Evolutionary conservation across 129 eudicot species (phyloP).

Genomic region (Erigeron canadensis): DNA sequence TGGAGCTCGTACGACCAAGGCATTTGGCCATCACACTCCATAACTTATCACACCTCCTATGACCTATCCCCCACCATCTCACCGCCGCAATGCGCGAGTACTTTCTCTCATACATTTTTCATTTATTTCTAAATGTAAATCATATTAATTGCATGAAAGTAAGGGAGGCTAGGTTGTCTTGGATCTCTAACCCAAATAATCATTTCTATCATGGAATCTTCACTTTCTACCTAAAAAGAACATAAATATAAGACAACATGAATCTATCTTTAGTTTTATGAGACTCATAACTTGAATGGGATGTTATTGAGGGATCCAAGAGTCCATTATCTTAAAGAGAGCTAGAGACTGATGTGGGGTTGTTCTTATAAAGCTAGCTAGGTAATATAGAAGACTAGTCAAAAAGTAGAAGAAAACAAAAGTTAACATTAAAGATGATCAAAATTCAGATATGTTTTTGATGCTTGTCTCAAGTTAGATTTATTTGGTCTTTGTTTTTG

Average conservation of each 20-base stretch:
- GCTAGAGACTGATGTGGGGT: constrained; percentile 23
- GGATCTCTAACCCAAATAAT: constrained; percentile 30
- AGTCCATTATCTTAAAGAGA: constrained; percentile 27
- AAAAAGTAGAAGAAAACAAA: constrained; percentile 30
- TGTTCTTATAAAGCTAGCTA: constrained; percentile 22
- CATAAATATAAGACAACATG: constrained; percentile 23
- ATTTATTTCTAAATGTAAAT: background rate
- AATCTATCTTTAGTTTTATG: constrained; percentile 22
- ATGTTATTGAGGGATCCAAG: constrained; percentile 26
- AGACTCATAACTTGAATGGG: constrained; percentile 11
- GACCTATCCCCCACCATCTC: too few relatives aligned
- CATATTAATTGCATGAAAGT: constrained; percentile 18
- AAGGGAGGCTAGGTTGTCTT: constrained; percentile 27
- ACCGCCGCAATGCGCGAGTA: too few relatives aligned
- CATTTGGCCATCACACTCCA: too few relatives aligned
- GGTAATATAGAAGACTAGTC: constrained; percentile 16
- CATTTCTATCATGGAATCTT: constrained; percentile 21
- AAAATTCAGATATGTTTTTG: constrained; percentile 9
- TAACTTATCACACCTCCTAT: too few relatives aligned
- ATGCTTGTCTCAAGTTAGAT: constrained; percentile 13
- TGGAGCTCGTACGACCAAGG: too few relatives aligned
- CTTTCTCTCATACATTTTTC: too few relatives aligned
- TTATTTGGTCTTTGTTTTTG: constrained; percentile 22
- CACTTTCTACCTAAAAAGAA: constrained; percentile 27
- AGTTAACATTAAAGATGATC: constrained; percentile 20